Conservation (phyloP, 768 basidiomycete species). For the Phylloporus rhodoxanthus region DNA sequence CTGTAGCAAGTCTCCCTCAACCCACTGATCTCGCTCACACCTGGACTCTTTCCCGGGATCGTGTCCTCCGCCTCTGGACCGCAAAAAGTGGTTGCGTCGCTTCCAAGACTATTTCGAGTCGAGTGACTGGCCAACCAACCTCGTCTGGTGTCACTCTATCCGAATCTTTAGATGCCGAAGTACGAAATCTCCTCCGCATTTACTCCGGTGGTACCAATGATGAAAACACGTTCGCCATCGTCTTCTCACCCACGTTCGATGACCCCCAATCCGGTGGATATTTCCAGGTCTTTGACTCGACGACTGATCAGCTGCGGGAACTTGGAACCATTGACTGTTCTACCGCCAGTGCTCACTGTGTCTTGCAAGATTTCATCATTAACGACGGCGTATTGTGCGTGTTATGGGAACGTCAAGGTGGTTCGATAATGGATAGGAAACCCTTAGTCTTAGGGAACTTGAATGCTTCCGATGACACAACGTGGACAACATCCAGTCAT, state of each 20-base stretch:
- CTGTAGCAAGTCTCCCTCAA: constrained; percentile 67
- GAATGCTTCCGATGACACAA: constrained; percentile 24
- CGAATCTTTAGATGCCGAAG: constrained; percentile 53
- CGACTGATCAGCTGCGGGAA: constrained; percentile 55
- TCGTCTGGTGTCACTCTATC: constrained; percentile 31
- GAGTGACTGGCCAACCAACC: constrained; percentile 30
- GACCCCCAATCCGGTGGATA: constrained; percentile 68
- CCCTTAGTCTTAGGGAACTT: constrained; percentile 38
- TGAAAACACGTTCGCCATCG: constrained; percentile 57
- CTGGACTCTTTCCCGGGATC: constrained; percentile 85
- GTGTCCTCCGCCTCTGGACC: constrained; percentile 81
- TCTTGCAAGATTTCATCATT: constrained; percentile 76
- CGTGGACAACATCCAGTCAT: constrained; percentile 56
- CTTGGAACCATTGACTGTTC: constrained; percentile 58
- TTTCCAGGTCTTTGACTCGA: constrained; percentile 61
- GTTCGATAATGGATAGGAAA: constrained; percentile 59
- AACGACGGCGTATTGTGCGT: constrained; percentile 50
- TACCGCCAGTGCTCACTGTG: constrained; percentile 54
- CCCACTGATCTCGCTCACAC: constrained; percentile 69
- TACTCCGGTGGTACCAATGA: constrained; percentile 45
- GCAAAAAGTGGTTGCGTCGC: constrained; percentile 68
- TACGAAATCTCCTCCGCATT: constrained; percentile 59
- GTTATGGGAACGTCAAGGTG: constrained; percentile 79
- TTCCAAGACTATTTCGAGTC: constrained; percentile 45
- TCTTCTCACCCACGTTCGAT: constrained; percentile 64